phyloP scores from a whole-genome alignment of 1,284 basidiomycete genomes.

The Microbotryum violaceum region DNA sequence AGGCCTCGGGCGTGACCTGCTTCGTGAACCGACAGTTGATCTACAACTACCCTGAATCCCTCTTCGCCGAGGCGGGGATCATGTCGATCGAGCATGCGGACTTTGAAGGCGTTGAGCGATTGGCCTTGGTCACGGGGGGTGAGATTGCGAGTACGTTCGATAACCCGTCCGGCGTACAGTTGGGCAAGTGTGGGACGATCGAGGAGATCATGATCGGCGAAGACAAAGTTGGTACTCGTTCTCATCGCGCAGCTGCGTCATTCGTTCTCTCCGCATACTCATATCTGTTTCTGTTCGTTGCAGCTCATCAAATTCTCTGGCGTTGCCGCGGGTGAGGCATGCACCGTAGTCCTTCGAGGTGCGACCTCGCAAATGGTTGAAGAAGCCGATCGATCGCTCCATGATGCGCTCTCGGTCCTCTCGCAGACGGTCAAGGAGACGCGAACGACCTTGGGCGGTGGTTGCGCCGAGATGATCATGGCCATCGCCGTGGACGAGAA shows the following conservation, averaged over 20 bases:
- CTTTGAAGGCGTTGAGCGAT: constrained; percentile 95
- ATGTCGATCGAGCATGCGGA: constrained; percentile 98
- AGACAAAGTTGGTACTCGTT: constrained; percentile 64
- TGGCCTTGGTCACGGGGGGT: constrained; percentile 93
- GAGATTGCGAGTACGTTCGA: constrained; percentile 97
- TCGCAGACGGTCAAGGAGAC: constrained; percentile 98
- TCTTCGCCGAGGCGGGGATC: constrained; percentile 89
- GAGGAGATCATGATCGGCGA: constrained; percentile 99
- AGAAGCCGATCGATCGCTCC: constrained; percentile 94
- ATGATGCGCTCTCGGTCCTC: constrained; percentile 93
- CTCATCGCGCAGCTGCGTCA: neutral
- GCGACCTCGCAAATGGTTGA: constrained; percentile 99
- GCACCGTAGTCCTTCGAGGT: constrained; percentile 93
- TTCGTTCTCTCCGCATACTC: no score
- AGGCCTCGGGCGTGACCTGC: constrained; percentile 89
- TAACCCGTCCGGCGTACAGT: constrained; percentile 82
- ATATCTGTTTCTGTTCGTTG: neutral
- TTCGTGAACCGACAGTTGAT: constrained; percentile 98
- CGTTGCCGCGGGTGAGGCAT: constrained; percentile 96
- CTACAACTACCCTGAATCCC: constrained; percentile 97
- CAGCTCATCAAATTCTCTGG: constrained; percentile 99
- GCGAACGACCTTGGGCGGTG: constrained; percentile 85
- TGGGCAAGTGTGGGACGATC: constrained; percentile 88
- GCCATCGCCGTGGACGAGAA: constrained; percentile 85
- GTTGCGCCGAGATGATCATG: constrained; percentile 98